A percentile compares a stretch with the other conserved stretches of the same genome.
Conservation (phyloP, 2,329 filamentous ascomycete species). For the Raffaelea deltoideospora region DNA sequence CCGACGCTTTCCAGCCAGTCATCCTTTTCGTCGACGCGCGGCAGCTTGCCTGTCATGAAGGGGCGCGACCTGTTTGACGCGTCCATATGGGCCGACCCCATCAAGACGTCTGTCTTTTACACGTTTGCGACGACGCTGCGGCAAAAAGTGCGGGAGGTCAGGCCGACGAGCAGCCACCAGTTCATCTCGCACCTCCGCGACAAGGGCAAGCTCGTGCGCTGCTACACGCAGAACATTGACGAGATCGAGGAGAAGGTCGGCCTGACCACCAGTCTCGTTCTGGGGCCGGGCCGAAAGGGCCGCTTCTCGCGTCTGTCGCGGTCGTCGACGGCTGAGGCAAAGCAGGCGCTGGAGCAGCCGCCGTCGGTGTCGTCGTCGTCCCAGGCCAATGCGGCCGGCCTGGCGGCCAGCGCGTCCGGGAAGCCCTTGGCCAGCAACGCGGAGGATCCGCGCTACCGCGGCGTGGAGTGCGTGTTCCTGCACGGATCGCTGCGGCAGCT, state of each 20-base stretch:
- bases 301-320: constrained; percentile 39
- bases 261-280: constrained; percentile 43
- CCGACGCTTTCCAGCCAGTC: constrained; percentile 16
- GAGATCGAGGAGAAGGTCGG: constrained; percentile 58
- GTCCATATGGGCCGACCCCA: constrained; percentile 52
- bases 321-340: constrained; percentile 4
- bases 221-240: constrained; percentile 66
- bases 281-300: constrained; percentile 45
- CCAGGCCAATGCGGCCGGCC: no score
- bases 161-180: constrained; percentile 49
- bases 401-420: no score
- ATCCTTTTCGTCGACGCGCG: constrained; percentile 13
- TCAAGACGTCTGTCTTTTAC: constrained; percentile 56
- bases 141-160: constrained; percentile 46
- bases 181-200: constrained; percentile 55
- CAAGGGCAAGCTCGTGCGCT: constrained; percentile 51
- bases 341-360: no score
- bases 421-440: no score
- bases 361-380: no score
- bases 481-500: constrained; percentile 53
- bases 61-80: constrained; percentile 58
- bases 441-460: no score
- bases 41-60: constrained; percentile 45
- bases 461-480: constrained; percentile 53
- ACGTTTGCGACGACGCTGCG: constrained; percentile 55